Conservation (phyloP, 2,329 filamentous ascomycete genomes). For the Neonectria sp. region DNA sequence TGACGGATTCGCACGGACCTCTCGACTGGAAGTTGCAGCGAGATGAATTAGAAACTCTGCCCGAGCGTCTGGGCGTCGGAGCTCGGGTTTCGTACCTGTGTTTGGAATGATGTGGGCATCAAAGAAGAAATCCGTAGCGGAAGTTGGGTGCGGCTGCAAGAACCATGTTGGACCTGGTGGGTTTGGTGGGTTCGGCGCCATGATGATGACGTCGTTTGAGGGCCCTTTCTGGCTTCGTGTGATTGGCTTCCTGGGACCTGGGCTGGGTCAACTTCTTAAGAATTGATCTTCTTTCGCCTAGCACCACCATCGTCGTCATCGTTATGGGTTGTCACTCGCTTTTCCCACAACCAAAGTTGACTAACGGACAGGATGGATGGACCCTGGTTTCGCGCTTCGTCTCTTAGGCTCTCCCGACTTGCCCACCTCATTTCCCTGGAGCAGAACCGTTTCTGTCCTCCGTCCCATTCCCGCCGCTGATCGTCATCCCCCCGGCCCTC, state of each 20-base stretch:
- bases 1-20: not conserved
- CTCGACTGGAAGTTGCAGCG: not conserved
- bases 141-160: not conserved
- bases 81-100: conserved; percentile 2
- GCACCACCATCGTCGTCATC: conserved; percentile 2
- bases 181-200: not conserved
- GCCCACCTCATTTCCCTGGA: not conserved
- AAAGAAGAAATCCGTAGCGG: not conserved
- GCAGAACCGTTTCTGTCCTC: not conserved
- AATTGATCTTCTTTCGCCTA: not conserved
- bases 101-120: conserved; percentile 16
- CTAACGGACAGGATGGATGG: conserved; percentile 1
- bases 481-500: not conserved
- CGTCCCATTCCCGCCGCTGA: conserved; percentile 6
- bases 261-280: not conserved
- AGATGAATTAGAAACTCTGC: not conserved
- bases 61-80: conserved; percentile 1
- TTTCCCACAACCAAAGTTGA: not conserved
- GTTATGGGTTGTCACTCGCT: not conserved
- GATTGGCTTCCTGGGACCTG: not conserved
- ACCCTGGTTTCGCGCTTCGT: conserved; percentile 6
- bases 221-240: conserved; percentile 26
- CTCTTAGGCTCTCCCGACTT: not conserved
- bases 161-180: not conserved
- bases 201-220: conserved; percentile 1